Evolutionary conservation across 225 moss, liverwort and hornwort species (phyloP), one percentile per base, ranked within the genome.

Genomic region (Pseudoscleropodium purum): DNA sequence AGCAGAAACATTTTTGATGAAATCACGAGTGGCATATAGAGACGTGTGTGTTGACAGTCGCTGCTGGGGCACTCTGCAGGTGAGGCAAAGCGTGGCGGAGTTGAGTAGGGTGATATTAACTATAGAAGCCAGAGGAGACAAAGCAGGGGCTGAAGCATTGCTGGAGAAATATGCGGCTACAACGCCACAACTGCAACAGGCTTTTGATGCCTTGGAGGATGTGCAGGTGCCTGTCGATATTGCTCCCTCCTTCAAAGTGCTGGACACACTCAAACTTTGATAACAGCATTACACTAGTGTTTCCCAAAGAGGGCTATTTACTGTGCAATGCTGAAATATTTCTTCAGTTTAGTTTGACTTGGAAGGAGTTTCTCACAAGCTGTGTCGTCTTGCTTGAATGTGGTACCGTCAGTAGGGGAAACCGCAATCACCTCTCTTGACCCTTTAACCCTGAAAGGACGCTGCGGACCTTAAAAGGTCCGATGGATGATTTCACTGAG

Each of bases 221-320:
- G 91, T 93, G 90, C 95, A 99, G 93, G 98, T 99, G 93, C 98
- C 98, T 60, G 96, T 96, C 51, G 98, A 99, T 86, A 96, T 99
- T 88, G 96, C 91, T 75, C 98, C 98, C 72, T 82, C 84, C 83
- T 99, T 97, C 88, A 91, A 90, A 77, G 82, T 93, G 85, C 88
- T 97, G 83, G 91, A 92, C 89, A 59, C 85, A 75, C 69, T 90
- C 62, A 81, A 90, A 87, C 77, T 91, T 81, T 91, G 89, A 93
- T 62, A 43, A 51, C 52, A 68, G 72, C 84, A 54, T 25, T 47
- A 16, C 83, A 82, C 54, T 82, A 37, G 10, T 54, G 73, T 88
- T 72, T 73, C 30, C 41, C 39, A 31, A 20, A 45, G 20, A n/a
- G 23, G 51, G 43, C 76, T 78, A 43, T 51, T 82, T 19, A 27